Conservation (phyloP, 225 moss, liverwort and hornwort genomes). For the Lunularia cruciata region DNA sequence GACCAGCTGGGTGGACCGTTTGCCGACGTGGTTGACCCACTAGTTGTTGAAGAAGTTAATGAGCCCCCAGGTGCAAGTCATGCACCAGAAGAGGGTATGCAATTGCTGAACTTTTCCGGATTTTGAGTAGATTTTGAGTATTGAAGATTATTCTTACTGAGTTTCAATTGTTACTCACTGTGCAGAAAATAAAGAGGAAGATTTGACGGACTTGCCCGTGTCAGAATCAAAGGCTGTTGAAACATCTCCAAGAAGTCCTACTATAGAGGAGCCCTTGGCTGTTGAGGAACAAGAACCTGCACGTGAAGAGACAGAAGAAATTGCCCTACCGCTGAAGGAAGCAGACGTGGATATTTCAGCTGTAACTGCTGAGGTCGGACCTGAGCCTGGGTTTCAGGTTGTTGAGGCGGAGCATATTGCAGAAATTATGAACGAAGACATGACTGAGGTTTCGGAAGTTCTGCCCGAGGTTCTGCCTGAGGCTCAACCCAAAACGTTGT, state of each 20-base stretch:
- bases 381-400: neutral
- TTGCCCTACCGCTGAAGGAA: neutral
- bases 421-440: slow-evolving; percentile 19
- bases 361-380: slow-evolving; percentile 15
- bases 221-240: slow-evolving; percentile 17
- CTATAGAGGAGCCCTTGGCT: slow-evolving; percentile 16
- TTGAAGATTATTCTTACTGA: too few species aligned
- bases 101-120: too few species aligned
- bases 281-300: slow-evolving; percentile 5
- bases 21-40: slow-evolving; percentile 12
- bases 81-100: too few species aligned
- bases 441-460: slow-evolving; percentile 23
- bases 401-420: slow-evolving; percentile 11
- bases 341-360: neutral
- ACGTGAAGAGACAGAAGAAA: slow-evolving; percentile 1
- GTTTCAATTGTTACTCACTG: too few species aligned
- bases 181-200: slow-evolving; percentile 24
- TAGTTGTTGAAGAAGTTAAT: neutral
- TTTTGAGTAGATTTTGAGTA: too few species aligned
- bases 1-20: slow-evolving; percentile 14
- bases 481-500: slow-evolving; percentile 42
- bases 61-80: neutral
- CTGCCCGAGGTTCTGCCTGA: slow-evolving; percentile 45
- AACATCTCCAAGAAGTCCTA: slow-evolving; percentile 15
- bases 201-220: neutral